phyloP scores from a whole-genome alignment of 768 basidiomycete species.

The Lactifluus subvellereus region DNA sequence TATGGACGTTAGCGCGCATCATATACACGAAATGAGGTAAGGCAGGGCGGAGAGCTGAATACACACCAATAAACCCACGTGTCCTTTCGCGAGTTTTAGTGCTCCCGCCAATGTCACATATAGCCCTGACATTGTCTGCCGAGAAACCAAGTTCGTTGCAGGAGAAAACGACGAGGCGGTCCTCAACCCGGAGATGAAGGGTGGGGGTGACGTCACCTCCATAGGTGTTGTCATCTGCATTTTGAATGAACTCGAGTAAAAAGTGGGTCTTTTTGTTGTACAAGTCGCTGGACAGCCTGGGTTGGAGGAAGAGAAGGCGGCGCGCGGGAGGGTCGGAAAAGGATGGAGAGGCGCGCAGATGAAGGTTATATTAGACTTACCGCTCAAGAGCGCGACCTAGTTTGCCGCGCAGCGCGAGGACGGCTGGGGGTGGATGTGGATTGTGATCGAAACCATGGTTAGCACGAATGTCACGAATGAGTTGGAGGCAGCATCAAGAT shows the following conservation, averaged over 20 bases:
- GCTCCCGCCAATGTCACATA: slow-evolving; percentile 29
- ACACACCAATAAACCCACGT: slow-evolving; percentile 21
- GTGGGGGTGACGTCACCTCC: slow-evolving; percentile 9
- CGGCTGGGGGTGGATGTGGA: not conserved
- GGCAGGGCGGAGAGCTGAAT: not conserved
- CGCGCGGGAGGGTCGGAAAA: no score
- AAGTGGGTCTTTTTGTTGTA: slow-evolving; percentile 30
- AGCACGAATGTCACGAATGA: slow-evolving; percentile 12
- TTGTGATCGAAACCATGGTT: slow-evolving; percentile 14
- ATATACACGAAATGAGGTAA: not conserved
- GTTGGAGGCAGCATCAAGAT: not conserved
- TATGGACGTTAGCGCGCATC: not conserved
- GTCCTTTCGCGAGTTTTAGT: slow-evolving; percentile 24
- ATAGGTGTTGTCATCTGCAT: slow-evolving; percentile 29
- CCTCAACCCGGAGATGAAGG: slow-evolving; percentile 19
- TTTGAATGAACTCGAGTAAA: slow-evolving; percentile 29
- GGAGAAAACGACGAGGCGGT: slow-evolving; percentile 15
- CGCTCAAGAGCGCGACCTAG: slow-evolving; percentile 23
- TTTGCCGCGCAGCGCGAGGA: slow-evolving; percentile 11
- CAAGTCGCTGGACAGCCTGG: slow-evolving; percentile 26
- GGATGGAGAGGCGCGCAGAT: not conserved
- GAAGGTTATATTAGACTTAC: not conserved
- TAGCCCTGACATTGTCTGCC: slow-evolving; percentile 25
- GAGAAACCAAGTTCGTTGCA: slow-evolving; percentile 29
- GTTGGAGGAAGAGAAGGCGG: not conserved